Conservation (phyloP, 2,329 filamentous ascomycete species). For the Alternaria incomplexa region DNA sequence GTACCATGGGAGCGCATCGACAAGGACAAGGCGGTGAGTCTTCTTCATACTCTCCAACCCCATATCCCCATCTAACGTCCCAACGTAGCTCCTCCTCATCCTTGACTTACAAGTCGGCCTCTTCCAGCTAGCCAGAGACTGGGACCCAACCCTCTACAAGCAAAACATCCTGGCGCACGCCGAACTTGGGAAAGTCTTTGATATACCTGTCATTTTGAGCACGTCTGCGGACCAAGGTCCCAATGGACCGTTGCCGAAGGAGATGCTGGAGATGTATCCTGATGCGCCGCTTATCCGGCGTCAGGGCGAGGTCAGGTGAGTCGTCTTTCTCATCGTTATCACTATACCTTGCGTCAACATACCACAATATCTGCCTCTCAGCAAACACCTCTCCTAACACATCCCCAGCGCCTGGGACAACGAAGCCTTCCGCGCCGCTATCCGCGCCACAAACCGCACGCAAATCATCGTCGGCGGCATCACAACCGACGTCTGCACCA, state of each 20-base stretch:
- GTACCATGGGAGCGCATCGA: slow-evolving; percentile 51
- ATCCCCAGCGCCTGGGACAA: slow-evolving; percentile 72
- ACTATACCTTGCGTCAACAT: background rate
- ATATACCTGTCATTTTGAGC: slow-evolving; percentile 72
- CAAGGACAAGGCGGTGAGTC: slow-evolving; percentile 48
- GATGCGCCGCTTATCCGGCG: slow-evolving; percentile 69
- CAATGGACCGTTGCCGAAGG: slow-evolving; percentile 73
- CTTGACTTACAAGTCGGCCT: slow-evolving; percentile 67
- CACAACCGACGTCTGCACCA: slow-evolving; percentile 76
- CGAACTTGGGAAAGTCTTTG: slow-evolving; percentile 68
- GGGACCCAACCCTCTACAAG: slow-evolving; percentile 67
- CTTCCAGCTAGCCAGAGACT: slow-evolving; percentile 68
- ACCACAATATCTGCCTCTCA: background rate
- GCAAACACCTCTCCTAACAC: slow-evolving; percentile 1
- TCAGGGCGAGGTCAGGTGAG: slow-evolving; percentile 70
- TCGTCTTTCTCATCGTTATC: background rate
- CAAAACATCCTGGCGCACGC: slow-evolving; percentile 73
- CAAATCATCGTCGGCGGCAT: slow-evolving; percentile 77
- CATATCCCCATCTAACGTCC: background rate
- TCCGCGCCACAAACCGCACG: slow-evolving; percentile 68
- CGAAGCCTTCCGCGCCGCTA: slow-evolving; percentile 68
- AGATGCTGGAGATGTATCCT: slow-evolving; percentile 72
- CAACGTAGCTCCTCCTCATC: slow-evolving; percentile 59
- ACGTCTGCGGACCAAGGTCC: slow-evolving; percentile 73
- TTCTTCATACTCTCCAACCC: background rate